Percentiles rank a stretch among this genome's conserved stretches.
phyloP scores from a whole-genome alignment of 768 basidiomycete species.

The Solioccasus polychromus region DNA sequence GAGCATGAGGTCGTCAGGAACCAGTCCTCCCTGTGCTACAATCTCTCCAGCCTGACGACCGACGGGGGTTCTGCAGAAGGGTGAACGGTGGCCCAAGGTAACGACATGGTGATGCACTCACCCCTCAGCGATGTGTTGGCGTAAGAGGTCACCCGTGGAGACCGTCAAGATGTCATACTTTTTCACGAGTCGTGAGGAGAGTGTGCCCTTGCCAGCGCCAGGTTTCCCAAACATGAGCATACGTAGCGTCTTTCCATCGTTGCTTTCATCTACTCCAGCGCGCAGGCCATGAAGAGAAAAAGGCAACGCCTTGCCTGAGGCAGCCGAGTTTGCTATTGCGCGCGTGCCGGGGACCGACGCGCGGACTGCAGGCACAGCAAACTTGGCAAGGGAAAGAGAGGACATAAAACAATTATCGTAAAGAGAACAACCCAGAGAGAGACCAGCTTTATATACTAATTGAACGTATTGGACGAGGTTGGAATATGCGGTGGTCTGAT shows the following conservation, averaged over 20 bases:
- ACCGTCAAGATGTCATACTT: slow-evolving; percentile 78
- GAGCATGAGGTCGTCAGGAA: slow-evolving; percentile 80
- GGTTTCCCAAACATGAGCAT: slow-evolving; percentile 62
- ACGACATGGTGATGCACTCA: not conserved
- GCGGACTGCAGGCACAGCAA: slow-evolving; percentile 10
- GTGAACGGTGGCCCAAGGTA: not conserved
- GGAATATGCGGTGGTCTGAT: slow-evolving; percentile 6
- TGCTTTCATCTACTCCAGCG: slow-evolving; percentile 23
- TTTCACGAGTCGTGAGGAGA: slow-evolving; percentile 68
- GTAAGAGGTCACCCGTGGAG: slow-evolving; percentile 81
- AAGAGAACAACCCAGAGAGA: not conserved
- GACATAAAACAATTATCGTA: slow-evolving; percentile 15
- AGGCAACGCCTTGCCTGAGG: slow-evolving; percentile 43
- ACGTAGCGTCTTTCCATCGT: slow-evolving; percentile 32
- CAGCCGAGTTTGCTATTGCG: slow-evolving; percentile 30
- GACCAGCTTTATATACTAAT: slow-evolving; percentile 18
- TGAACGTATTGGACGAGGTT: slow-evolving; percentile 15
- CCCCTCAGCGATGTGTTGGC: slow-evolving; percentile 76
- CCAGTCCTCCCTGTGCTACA: slow-evolving; percentile 72
- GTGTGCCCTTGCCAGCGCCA: slow-evolving; percentile 83
- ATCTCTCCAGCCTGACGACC: slow-evolving; percentile 74
- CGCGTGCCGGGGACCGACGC: slow-evolving; percentile 15
- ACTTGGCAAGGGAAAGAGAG: slow-evolving; percentile 15
- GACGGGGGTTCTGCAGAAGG: slow-evolving; percentile 53
- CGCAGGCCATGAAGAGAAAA: slow-evolving; percentile 48